Evolutionary conservation across 2,329 filamentous ascomycete species (phyloP), one percentile per base, ranked within the genome.

Genomic region (Neurospora sp.): DNA sequence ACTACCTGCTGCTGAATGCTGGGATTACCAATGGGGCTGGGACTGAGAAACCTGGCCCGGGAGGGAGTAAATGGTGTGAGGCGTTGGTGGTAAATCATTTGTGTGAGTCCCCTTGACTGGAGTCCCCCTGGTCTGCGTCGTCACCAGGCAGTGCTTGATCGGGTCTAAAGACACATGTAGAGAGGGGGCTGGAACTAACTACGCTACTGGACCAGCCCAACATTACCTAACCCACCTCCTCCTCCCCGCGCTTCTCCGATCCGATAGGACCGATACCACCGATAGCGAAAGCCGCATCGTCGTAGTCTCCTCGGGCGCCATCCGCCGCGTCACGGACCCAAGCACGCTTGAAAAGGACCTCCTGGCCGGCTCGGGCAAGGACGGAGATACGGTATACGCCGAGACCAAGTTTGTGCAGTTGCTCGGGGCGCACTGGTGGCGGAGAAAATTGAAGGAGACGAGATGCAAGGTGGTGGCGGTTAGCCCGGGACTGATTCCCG

Each of bases 391-490:
- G 0, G 76, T 81, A 9, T 87, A 87, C 71, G 28, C 73, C 9
- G 77, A 80, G 52, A 82, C 81, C 71, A 87, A 87, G 73, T 86
- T 87, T 70, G 78, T 81, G 0, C 83, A 84, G 72, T 79, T 87
- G 0, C 81, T 87, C 0, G 79, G 80, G 7, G 83, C 85, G 1
- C 84, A 87, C 67, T 87, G 84, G 84, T 87, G 85, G 85, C 84
- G 84, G 1, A 84, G 85, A 3, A 78, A 85, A 72, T 80, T 87
- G n/a, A 69, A 73, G 0, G 82, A 77, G 33, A 76, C 79, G 36
- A 7, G 6, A 3, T 83, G 81, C 74, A 73, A 77, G 5, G 82
- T 87, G 23, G 80, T 87, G 5, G 85, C 85, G 11, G 84, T 86
- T 6, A 87, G 85, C 9, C 85, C 85, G 0, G 85, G 85, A 0